phyloP scores from a whole-genome alignment of 352 stramenopile species.

The Halophytophthora batemanensis region DNA sequence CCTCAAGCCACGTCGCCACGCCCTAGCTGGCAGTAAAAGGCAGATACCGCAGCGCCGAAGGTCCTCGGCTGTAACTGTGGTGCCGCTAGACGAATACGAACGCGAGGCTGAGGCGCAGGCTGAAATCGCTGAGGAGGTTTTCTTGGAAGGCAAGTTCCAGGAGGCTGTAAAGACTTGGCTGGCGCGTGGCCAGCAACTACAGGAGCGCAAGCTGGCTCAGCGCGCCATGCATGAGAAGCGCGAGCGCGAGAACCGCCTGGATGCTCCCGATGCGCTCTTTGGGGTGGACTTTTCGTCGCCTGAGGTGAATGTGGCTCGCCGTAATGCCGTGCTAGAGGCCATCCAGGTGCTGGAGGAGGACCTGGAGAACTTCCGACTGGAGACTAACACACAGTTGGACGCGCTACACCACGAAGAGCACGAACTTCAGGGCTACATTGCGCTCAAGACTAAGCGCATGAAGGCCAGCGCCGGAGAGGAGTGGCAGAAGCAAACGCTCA shows the following conservation, averaged over 20 bases:
- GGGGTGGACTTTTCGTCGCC: slow-evolving; percentile 64
- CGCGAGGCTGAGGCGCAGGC: slow-evolving; percentile 13
- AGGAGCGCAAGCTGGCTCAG: slow-evolving; percentile 40
- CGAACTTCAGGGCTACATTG: slow-evolving; percentile 72
- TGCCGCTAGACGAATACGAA: slow-evolving; percentile 22
- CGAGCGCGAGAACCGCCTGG: slow-evolving; percentile 40
- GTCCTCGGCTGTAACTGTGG: background rate
- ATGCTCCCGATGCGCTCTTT: slow-evolving; percentile 34
- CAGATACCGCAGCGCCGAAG: slow-evolving; percentile 3
- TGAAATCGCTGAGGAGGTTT: slow-evolving; percentile 53
- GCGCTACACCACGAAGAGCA: slow-evolving; percentile 51
- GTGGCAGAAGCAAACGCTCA: slow-evolving; percentile 80
- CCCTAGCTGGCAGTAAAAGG: slow-evolving; percentile 15
- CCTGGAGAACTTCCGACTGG: slow-evolving; percentile 50
- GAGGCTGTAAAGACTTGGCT: slow-evolving; percentile 51
- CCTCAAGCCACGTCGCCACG: slow-evolving; percentile 59
- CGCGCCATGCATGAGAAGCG: slow-evolving; percentile 19
- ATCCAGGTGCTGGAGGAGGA: slow-evolving; percentile 51
- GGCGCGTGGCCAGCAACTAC: slow-evolving; percentile 24
- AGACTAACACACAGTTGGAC: slow-evolving; percentile 68
- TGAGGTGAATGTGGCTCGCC: slow-evolving; percentile 60
- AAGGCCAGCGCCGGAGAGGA: slow-evolving; percentile 68
- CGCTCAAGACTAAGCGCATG: slow-evolving; percentile 73
- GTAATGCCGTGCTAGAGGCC: slow-evolving; percentile 49
- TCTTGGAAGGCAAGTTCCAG: slow-evolving; percentile 62